Percentiles rank a stretch among this genome's conserved stretches.
These are phyloP conservation scores for Aspergillus jensenii DNA, from an alignment of 2,329 filamentous ascomycete species.

Conservation along the genomic window DNA sequence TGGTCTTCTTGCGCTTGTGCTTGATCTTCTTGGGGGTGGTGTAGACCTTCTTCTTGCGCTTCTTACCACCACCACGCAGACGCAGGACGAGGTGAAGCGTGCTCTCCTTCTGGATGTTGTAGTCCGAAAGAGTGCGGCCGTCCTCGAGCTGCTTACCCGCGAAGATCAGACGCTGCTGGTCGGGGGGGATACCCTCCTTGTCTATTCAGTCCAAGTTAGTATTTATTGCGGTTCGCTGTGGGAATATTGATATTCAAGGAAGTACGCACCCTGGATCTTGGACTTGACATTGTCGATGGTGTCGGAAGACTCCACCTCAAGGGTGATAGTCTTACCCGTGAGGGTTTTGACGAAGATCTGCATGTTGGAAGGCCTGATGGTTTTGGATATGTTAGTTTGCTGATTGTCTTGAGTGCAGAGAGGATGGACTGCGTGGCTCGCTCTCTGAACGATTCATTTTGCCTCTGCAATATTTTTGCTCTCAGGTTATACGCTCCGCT, in stretches of 20 bases:
- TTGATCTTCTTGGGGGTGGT: slow-evolving; percentile 99
- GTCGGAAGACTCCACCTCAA: slow-evolving; percentile 99
- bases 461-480: neutral
- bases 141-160: slow-evolving; percentile 99
- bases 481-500: neutral
- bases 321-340: slow-evolving; percentile 99
- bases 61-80: slow-evolving; percentile 98
- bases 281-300: slow-evolving; percentile 99
- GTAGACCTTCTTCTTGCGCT: slow-evolving; percentile 99
- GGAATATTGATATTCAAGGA: neutral
- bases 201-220: slow-evolving; percentile 55
- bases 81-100: slow-evolving; percentile 97
- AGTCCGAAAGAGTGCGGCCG: slow-evolving; percentile 97
- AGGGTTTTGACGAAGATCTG: slow-evolving; percentile 65
- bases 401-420: neutral
- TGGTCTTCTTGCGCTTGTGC: slow-evolving; percentile 99
- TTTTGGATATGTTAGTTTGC: slow-evolving; percentile 16
- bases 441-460: neutral
- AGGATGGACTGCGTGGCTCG: neutral
- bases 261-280: slow-evolving; percentile 71
- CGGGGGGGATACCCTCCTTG: slow-evolving; percentile 99
- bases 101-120: slow-evolving; percentile 99
- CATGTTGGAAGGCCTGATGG: slow-evolving; percentile 48
- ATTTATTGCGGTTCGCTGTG: neutral
- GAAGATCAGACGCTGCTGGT: slow-evolving; percentile 99